Base-by-base conservation (phyloP, 2,329 filamentous ascomycete species). In the Hirsutella minnesotensis region DNA sequence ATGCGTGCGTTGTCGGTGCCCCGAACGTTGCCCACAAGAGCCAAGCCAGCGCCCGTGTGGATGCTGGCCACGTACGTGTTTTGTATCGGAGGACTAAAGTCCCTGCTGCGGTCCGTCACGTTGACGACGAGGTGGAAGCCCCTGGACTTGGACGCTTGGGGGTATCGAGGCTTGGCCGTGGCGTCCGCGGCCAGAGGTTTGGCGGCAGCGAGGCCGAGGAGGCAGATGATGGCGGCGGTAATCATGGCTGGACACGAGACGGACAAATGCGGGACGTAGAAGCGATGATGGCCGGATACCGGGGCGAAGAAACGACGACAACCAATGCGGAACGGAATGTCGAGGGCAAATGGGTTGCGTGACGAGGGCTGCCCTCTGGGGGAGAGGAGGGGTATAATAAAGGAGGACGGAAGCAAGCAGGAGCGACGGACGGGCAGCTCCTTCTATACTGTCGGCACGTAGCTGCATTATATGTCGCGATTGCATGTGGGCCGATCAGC, bases 61-160 rank as follows among this genome's bases (percentile, higher is more conserved):
- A 66, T 61, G 35, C 58, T 62, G 40, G 56, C 51, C 19, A 72
- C 42, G 37, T 56, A 56, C 42, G 54, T 61, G 51, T 59, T 53
- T 20, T 70, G 53, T 46, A 71, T 56, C 0, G 63, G 53, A 0
- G 61, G 56, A 9, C 42, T 48, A 19, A 69, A 57, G 48, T 68
- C 63, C 10, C 46, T 47, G 13, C 53, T 39, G 1, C 49, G 52
- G 50, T 66, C 57, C 9, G 63, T 65, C 35, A 69, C 61, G 44
- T 69, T 66, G 50, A 63, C 60, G n/a, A 65, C 55, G 16, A 69
- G 56, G 20, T 51, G 56, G 59, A 68, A 68, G 43, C 55, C 55
- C 39, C 49, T 48, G 29, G 51, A 53, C 13, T 37, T 38, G 15
- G 46, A 42, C n/a, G 41, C 44, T 3, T 27, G 8, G 16, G 47